A percentile compares a stretch with the other conserved stretches of the same genome.
These are phyloP conservation scores for Thermochaetoides thermophila DNA, from an alignment of 495 filamentous ascomycete species.

Conservation along the genomic window DNA sequence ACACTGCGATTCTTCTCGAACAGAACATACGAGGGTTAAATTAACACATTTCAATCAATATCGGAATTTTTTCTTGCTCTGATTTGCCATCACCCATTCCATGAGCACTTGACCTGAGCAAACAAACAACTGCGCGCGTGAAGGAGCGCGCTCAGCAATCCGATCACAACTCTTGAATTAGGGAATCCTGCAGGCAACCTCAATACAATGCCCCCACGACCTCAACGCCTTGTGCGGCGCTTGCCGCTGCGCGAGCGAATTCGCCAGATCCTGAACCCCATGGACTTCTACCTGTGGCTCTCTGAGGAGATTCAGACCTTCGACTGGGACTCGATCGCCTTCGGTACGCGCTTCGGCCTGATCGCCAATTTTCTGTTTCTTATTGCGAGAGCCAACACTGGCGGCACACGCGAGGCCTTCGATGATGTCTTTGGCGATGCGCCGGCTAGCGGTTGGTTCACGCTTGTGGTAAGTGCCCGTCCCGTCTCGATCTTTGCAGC, in stretches of 20 bases:
- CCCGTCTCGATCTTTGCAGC: too few relatives aligned
- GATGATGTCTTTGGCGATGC: constrained; percentile 81
- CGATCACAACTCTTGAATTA: too few relatives aligned
- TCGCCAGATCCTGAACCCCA: constrained; percentile 62
- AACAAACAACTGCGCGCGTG: too few relatives aligned
- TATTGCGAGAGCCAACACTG: constrained; percentile 64
- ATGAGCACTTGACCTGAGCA: too few relatives aligned
- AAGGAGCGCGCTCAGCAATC: too few relatives aligned
- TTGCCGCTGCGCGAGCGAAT: constrained; percentile 64
- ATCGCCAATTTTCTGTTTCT: constrained; percentile 65
- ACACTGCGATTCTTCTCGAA: too few relatives aligned
- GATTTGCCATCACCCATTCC: too few relatives aligned
- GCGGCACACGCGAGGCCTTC: constrained; percentile 26
- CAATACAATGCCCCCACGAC: constrained; percentile 20
- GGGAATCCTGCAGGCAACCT: too few relatives aligned
- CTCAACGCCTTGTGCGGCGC: constrained; percentile 58
- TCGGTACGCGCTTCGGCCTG: constrained; percentile 60
- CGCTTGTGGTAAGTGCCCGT: constrained; percentile 76
- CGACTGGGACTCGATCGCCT: constrained; percentile 74
- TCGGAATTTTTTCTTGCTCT: too few relatives aligned
- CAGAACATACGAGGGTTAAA: too few relatives aligned
- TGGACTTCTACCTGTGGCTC: constrained; percentile 76
- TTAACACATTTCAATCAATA: too few relatives aligned
- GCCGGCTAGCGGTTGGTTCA: constrained; percentile 44
- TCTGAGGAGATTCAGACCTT: constrained; percentile 79